Percentiles rank a stretch among this genome's conserved stretches.
phyloP scores from a whole-genome alignment of 495 filamentous ascomycete genomes.

The Neurospora tetrasperma region DNA sequence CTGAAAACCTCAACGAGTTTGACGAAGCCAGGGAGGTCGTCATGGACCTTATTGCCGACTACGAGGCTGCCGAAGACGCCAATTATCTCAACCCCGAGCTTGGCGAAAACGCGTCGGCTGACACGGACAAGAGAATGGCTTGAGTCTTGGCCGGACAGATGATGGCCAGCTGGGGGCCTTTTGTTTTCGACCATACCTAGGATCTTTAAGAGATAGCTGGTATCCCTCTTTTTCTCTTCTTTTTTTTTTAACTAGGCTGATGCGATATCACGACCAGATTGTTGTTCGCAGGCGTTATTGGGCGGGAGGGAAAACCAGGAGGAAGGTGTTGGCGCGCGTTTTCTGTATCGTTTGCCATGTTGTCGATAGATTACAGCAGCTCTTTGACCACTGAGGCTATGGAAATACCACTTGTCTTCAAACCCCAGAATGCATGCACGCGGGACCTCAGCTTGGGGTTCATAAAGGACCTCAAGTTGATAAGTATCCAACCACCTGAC shows the following conservation, averaged over 20 bases:
- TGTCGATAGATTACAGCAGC: neutral
- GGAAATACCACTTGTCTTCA: neutral
- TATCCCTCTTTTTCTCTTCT: neutral
- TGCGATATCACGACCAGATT: neutral
- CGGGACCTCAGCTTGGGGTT: neutral
- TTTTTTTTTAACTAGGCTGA: neutral
- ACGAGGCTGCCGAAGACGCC: conserved; percentile 86
- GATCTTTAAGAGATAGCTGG: neutral
- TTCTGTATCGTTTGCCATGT: neutral
- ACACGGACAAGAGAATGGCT: conserved; percentile 34
- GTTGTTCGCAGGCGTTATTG: neutral
- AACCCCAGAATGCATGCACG: neutral
- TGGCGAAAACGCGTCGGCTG: conserved; percentile 36
- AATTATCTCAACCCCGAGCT: conserved; percentile 70
- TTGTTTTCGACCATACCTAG: neutral
- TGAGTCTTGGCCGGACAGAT: conserved; percentile 2
- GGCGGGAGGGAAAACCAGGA: neutral
- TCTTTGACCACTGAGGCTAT: neutral
- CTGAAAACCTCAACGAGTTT: conserved; percentile 85
- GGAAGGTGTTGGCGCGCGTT: neutral
- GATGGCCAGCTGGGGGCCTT: neutral
- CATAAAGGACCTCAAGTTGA: neutral
- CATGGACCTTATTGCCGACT: conserved; percentile 78
- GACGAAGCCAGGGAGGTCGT: conserved; percentile 89
- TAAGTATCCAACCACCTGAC: neutral